Evolutionary conservation across 106 monocot species (phyloP).

Genomic region (Vanilla planifolia): DNA sequence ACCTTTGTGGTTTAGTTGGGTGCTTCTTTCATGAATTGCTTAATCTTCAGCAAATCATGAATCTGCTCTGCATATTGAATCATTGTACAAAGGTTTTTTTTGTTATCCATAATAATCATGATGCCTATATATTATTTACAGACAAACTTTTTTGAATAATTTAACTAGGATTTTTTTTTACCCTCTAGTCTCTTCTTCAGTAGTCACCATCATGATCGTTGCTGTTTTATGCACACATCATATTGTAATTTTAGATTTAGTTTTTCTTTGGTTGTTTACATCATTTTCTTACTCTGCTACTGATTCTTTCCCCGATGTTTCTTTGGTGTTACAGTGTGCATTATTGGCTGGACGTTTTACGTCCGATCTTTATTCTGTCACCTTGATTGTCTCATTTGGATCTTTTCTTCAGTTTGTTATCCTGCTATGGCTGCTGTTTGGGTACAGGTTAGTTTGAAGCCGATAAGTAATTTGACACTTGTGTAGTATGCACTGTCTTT

Average conservation of each 20-base stretch:
- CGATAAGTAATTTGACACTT: not conserved
- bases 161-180: too few relatives aligned
- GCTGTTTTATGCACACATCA: too few relatives aligned
- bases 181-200: too few relatives aligned
- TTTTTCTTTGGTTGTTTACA: not conserved
- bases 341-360: conserved; percentile 77
- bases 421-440: conserved; percentile 73
- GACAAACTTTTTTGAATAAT: too few relatives aligned
- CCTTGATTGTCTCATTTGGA: conserved; percentile 61
- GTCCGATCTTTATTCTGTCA: conserved; percentile 62
- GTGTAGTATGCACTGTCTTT: not conserved
- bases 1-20: too few relatives aligned
- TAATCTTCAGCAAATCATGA: not conserved
- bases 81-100: too few relatives aligned
- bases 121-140: too few relatives aligned
- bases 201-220: too few relatives aligned
- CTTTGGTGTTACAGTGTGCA: conserved; percentile 46
- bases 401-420: conserved; percentile 65
- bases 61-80: not conserved
- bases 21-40: too few relatives aligned
- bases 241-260: too few relatives aligned
- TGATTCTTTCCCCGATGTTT: not conserved
- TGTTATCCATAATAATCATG: too few relatives aligned
- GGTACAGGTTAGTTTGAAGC: conserved; percentile 39
- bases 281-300: not conserved